Conservation (phyloP, 306 rosid genomes). For the Macrotyloma uniflorum region DNA sequence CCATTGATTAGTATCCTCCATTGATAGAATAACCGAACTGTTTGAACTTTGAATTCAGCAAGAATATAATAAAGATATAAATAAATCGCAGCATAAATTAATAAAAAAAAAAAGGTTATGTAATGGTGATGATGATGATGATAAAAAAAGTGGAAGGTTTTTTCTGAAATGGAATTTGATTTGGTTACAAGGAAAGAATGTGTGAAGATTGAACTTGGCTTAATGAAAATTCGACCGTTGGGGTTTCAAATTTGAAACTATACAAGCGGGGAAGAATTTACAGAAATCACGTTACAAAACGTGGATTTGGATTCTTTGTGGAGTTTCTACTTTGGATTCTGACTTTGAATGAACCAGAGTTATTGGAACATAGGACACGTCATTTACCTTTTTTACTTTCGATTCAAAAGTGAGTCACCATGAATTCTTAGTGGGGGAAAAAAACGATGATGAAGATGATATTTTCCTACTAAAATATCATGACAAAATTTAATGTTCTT, state of each 20-base stretch:
- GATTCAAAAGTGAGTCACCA: background rate
- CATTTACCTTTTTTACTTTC: background rate
- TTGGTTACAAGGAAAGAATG: constrained; percentile 1
- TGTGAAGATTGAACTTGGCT: constrained; percentile 33
- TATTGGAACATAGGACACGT: constrained; percentile 24
- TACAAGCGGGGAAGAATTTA: constrained; percentile 45
- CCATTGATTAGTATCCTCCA: constrained; percentile 59
- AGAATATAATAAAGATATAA: background rate
- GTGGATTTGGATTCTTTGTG: constrained; percentile 8
- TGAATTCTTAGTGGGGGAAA: background rate
- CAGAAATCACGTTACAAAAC: background rate
- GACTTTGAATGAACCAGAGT: constrained; percentile 26
- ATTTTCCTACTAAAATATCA: background rate
- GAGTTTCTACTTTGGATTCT: constrained; percentile 40
- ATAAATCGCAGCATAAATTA: constrained; percentile 27
- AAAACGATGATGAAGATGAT: background rate
- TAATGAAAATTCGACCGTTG: constrained; percentile 56
- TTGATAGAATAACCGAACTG: constrained; percentile 35
- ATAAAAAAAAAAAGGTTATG: constrained; percentile 6
- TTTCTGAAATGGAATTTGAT: constrained; percentile 32
- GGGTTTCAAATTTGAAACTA: constrained; percentile 59
- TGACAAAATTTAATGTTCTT: background rate
- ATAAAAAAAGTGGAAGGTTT: background rate
- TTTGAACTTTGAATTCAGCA: constrained; percentile 47
- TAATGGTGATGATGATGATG: constrained; percentile 11